These are phyloP conservation scores for Silene conica DNA, from an alignment of 148 eudicot species.

Conservation along the genomic window DNA sequence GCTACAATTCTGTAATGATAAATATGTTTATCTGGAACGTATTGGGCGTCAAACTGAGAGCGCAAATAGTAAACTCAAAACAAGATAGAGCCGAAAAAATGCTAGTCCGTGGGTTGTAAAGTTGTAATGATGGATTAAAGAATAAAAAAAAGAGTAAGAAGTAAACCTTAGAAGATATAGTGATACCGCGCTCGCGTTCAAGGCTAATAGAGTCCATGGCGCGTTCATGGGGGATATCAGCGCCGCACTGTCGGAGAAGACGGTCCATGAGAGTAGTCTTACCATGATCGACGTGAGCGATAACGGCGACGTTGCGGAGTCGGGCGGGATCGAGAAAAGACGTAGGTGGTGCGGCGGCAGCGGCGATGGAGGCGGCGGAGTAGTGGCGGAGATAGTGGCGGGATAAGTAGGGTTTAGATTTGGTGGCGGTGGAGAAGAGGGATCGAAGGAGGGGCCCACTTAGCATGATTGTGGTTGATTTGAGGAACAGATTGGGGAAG, in stretches of 20 bases:
- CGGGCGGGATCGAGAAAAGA: conserved; percentile 55
- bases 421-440: conserved; percentile 37
- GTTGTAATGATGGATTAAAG: too few relatives aligned
- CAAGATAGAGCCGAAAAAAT: too few relatives aligned
- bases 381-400: conserved; percentile 23
- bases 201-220: conserved; percentile 77
- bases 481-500: background rate
- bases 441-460: conserved; percentile 62
- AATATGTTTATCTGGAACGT: too few relatives aligned
- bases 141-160: background rate
- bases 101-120: too few relatives aligned
- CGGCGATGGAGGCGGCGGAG: conserved; percentile 37
- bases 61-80: too few relatives aligned
- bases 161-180: conserved; percentile 80
- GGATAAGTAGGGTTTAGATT: conserved; percentile 22
- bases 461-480: conserved; percentile 26
- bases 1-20: too few relatives aligned
- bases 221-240: conserved; percentile 86
- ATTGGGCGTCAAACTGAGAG: too few relatives aligned
- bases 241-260: conserved; percentile 89
- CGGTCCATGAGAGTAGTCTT: conserved; percentile 98
- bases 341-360: conserved; percentile 32
- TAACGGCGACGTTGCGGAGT: conserved; percentile 87
- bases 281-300: conserved; percentile 94
- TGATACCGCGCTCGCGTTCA: conserved; percentile 92